These are phyloP conservation scores for Heliocybe sulcata DNA, from an alignment of 1,284 basidiomycete species.

Conservation along the genomic window DNA sequence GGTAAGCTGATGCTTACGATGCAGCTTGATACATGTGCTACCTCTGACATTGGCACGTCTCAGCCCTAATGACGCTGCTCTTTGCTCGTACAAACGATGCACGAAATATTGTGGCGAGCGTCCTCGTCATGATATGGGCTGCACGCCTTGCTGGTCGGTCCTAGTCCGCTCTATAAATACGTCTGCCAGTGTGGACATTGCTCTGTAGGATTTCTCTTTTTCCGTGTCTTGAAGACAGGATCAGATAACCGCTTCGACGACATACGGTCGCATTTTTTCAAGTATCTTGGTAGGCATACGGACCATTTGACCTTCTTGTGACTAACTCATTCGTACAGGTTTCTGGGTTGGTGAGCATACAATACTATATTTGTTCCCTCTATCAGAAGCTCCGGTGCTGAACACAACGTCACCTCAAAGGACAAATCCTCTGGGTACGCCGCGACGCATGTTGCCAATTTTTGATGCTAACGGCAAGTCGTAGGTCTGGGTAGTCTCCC, in stretches of 20 bases:
- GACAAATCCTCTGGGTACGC: conserved; percentile 48
- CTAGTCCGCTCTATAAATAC: not conserved
- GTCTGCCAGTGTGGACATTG: not conserved
- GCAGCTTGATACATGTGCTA: not conserved
- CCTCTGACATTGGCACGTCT: not conserved
- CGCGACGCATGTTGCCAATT: conserved; percentile 3
- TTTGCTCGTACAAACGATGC: conserved; percentile 51
- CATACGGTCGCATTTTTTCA: conserved; percentile 59
- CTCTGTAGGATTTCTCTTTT: conserved; percentile 49
- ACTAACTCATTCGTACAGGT: conserved; percentile 17
- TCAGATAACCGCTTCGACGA: conserved; percentile 63
- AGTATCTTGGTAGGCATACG: conserved; percentile 43
- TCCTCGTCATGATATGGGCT: conserved; percentile 62
- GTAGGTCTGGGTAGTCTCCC: conserved; percentile 61
- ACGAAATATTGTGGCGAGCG: conserved; percentile 51
- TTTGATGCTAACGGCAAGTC: conserved; percentile 9
- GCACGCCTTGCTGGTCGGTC: conserved; percentile 39
- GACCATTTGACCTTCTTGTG: not conserved
- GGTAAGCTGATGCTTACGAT: conserved; percentile 25
- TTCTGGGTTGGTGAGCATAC: conserved; percentile 45
- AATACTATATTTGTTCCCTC: not conserved
- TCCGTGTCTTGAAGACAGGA: conserved; percentile 60
- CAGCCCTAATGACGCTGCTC: conserved; percentile 47
- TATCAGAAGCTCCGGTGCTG: not conserved
- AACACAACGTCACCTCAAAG: conserved; percentile 19